Evolutionary conservation across 495 filamentous ascomycete species (phyloP), one percentile per base, ranked within the genome.

Genomic region (Neurospora terricola): DNA sequence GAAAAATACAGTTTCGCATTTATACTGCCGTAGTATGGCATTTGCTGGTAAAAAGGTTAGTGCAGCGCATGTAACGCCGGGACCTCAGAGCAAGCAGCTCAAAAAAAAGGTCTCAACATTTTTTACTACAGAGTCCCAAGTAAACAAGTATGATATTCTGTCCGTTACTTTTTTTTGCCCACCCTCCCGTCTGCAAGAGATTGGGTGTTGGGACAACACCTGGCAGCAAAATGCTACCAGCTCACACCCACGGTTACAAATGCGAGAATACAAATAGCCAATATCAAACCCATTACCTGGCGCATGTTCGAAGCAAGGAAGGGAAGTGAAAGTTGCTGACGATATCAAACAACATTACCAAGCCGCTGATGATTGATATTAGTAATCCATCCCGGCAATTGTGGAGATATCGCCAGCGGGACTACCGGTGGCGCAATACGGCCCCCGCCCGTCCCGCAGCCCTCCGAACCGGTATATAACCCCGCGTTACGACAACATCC

Each of bases 341-440:
- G 54, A 1, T 18, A 66, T 66, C 54, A 66, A 66, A 30, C 54
- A 16, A 4, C 27, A 66, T 66, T 34, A 66, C 54, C 27, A 66
- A 66, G 54, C 54, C 23, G 4, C 10, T 5, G 1, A 23, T 4
- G 27, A 7, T 7, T 4, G 27, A 7, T 7, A 66, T 66, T 66
- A 66, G 27, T 66, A 66, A 66, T 66, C 54, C 23, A 66, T 10
- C 14, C 12, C 54, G 54, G 54, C 54, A 9, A 9, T 34, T 16
- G 54, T 66, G 54, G 54, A 66, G 54, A 62, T 5, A 34, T 62
- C 14, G 14, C 54, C 27, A 62, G 54, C 54, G 54, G 54, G 54
- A 62, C 27, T 62, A 62, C 54, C 54, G 27, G 54, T 66, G 54
- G 54, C 54, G 54, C 54, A 66, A 66, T 36, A 27, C 27, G 27